phyloP scores from a whole-genome alignment of 805 yeast species.

The Myxozyma kluyveri region DNA sequence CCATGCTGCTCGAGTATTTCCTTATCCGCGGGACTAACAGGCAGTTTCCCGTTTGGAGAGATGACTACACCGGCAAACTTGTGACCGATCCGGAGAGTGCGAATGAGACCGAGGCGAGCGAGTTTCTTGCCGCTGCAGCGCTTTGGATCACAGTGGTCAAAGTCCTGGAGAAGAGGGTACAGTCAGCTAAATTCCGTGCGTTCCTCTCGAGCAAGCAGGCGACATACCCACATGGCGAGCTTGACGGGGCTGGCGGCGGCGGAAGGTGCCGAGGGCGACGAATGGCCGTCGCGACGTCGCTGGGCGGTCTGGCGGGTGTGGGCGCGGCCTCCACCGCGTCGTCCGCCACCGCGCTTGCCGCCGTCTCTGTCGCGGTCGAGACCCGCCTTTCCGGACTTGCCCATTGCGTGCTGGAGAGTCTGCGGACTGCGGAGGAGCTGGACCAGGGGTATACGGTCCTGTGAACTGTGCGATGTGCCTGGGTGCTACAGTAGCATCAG shows the following conservation, averaged over 20 bases:
- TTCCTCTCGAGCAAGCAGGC: not conserved
- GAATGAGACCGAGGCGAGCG: constrained; percentile 81
- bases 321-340: not conserved
- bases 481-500: not conserved
- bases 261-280: too few relatives aligned
- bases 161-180: constrained; percentile 55
- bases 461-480: too few relatives aligned
- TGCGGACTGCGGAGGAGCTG: not conserved
- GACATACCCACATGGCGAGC: constrained; percentile 77
- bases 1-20: constrained; percentile 76
- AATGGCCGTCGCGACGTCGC: too few relatives aligned
- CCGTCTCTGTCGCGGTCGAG: too few relatives aligned
- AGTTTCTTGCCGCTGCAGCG: constrained; percentile 94
- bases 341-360: not conserved
- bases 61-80: constrained; percentile 88
- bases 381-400: constrained; percentile 8
- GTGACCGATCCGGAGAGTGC: constrained; percentile 81
- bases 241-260: too few relatives aligned
- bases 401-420: not conserved
- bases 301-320: constrained; percentile 12
- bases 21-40: constrained; percentile 83
- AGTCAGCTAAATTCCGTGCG: not conserved
- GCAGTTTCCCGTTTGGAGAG: constrained; percentile 86
- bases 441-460: too few relatives aligned
- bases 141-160: constrained; percentile 97